Evolutionary conservation across 306 rosid species (phyloP), one percentile per base, ranked within the genome.

Genomic region (Citrullus amarus): DNA sequence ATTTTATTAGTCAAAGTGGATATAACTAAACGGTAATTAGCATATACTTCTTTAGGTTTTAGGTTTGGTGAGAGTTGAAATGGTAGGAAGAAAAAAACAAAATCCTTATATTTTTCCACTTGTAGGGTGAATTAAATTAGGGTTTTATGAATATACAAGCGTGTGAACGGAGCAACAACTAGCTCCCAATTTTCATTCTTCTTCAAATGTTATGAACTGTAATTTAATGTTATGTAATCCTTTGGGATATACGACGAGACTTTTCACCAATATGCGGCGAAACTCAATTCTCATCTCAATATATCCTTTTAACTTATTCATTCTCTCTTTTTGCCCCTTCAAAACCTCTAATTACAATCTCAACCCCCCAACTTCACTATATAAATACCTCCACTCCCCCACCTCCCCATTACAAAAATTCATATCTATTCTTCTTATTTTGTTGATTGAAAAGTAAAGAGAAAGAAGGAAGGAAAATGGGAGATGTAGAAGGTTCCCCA

Each of bases 181-280:
- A 25, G 54, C 54, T 48, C 54, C 54, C 54, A 48, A 48, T 16
- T 48, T 16, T 48, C 54, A 2, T 46, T 0, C 54, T 48, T 57
- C 13, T 57, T 57, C 30, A 20, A 57, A 57, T 9, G 30, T 16
- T 25, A 20, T 57, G 32, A 48, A 48, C 54, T 48, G 54, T 48
- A 48, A 36, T 36, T 0, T 36, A 36, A 36, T 54, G 59, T 43
- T 43, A 9, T 43, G 50, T 60, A 28, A 84, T 79, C 98, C 84
- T 91, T 53, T 90, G 89, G 86, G 91, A 83, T 75, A 68, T 81
- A 78, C 87, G 85, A 90, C 16, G 86, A 79, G 97, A 72, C 53
- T 58, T 82, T 83, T 83, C 22, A 50, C 62, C 75, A 62, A 16
- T 17, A 90, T 76, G 98, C 90, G 93, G 96, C 93, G 85, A 32